phyloP scores from a whole-genome alignment of 208 protist genomes.

The Chromosphaera perkinsii region DNA sequence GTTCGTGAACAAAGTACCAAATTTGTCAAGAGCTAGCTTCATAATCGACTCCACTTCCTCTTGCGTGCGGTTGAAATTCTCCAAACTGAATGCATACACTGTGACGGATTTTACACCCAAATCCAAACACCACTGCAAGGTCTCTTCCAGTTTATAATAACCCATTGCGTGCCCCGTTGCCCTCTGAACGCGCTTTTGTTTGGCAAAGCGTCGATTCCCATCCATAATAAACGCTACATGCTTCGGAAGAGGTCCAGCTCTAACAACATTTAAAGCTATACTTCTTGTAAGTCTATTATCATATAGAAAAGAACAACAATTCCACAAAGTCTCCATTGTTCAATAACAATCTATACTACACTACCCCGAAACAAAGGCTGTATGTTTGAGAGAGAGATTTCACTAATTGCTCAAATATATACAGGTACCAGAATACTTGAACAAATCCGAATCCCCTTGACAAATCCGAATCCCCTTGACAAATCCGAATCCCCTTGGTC shows the following conservation, averaged over 20 bases:
- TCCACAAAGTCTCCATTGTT: too few relatives aligned
- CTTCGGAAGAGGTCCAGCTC: constrained; percentile 44
- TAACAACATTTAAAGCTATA: too few relatives aligned
- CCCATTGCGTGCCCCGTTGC: constrained; percentile 53
- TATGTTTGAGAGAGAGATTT: too few relatives aligned
- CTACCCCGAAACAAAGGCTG: too few relatives aligned
- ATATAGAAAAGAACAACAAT: too few relatives aligned
- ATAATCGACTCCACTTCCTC: constrained; percentile 67
- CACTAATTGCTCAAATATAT: too few relatives aligned
- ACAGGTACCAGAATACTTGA: too few relatives aligned
- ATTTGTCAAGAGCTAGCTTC: constrained; percentile 56
- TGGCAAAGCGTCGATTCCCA: constrained; percentile 69
- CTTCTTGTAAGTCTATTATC: too few relatives aligned
- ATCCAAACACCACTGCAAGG: constrained; percentile 61
- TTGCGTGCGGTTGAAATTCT: constrained; percentile 70
- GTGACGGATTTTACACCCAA: constrained; percentile 62
- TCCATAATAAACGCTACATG: constrained; percentile 80
- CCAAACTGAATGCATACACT: constrained; percentile 73
- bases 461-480: too few relatives aligned
- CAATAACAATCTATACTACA: too few relatives aligned
- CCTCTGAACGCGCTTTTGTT: constrained; percentile 28
- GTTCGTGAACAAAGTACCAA: constrained; percentile 7
- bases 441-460: too few relatives aligned
- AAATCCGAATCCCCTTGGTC: too few relatives aligned
- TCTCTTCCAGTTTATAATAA: constrained; percentile 28